These are phyloP conservation scores for Penicillium parvum DNA, from an alignment of 495 filamentous ascomycete species.

Conservation along the genomic window DNA sequence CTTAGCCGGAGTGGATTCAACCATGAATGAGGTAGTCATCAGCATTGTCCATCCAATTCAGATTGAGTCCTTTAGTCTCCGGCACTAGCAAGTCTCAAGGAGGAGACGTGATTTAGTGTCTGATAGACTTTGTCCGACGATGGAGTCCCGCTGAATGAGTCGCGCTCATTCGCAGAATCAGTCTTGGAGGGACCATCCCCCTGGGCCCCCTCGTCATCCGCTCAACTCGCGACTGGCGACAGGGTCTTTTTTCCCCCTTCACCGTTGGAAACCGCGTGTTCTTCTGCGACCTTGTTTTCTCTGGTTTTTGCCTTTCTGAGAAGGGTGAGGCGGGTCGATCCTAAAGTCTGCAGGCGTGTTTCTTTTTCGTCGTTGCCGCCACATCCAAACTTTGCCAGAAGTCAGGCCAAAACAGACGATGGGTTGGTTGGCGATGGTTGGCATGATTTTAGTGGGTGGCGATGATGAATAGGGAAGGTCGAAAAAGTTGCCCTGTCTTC, in stretches of 20 bases:
- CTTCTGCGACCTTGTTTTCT: neutral
- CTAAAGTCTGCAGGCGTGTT: no score
- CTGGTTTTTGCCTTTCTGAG: neutral
- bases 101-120: constrained; percentile 11
- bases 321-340: neutral
- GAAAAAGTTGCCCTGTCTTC: constrained; percentile 4
- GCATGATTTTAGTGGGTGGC: constrained; percentile 3
- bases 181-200: constrained; percentile 4
- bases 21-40: no score
- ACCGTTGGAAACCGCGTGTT: neutral
- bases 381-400: constrained; percentile 4
- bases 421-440: constrained; percentile 4
- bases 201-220: neutral
- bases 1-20: no score
- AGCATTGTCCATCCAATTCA: no score
- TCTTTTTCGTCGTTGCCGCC: constrained; percentile 6
- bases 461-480: constrained; percentile 12
- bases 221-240: neutral
- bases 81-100: constrained; percentile 1
- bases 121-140: constrained; percentile 13
- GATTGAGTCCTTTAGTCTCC: constrained; percentile 6
- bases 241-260: neutral
- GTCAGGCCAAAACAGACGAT: neutral
- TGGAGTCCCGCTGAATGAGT: constrained; percentile 5
- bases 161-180: neutral